Evolutionary conservation across 768 basidiomycete species (phyloP).

Genomic region (Amylocystis lapponica): DNA sequence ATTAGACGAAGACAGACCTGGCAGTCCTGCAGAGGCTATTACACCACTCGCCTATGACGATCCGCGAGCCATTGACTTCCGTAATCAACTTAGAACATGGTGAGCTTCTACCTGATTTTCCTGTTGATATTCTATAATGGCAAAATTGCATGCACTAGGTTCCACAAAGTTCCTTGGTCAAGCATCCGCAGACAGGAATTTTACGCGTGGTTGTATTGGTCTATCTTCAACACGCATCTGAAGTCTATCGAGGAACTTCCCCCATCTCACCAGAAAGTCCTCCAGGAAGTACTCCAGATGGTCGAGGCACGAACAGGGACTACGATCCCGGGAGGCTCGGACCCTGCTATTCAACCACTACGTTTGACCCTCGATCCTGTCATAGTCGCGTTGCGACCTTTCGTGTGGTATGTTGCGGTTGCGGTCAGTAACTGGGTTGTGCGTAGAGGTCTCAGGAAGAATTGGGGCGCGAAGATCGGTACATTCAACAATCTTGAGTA

Average conservation of each 20-base stretch:
- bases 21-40: conserved; percentile 57
- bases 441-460: conserved; percentile 37
- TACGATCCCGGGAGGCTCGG: conserved; percentile 53
- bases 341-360: conserved; percentile 47
- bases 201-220: conserved; percentile 78
- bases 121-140: not conserved
- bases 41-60: conserved; percentile 55
- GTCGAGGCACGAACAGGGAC: conserved; percentile 71
- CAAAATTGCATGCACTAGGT: conserved; percentile 48
- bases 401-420: conserved; percentile 54
- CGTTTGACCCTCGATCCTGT: conserved; percentile 76
- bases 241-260: conserved; percentile 46
- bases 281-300: conserved; percentile 57
- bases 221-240: conserved; percentile 64
- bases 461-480: conserved; percentile 38
- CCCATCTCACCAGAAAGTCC: conserved; percentile 36
- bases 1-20: conserved; percentile 42
- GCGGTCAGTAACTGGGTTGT: conserved; percentile 42
- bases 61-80: conserved; percentile 68
- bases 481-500: conserved; percentile 67
- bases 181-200: conserved; percentile 58
- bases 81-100: conserved; percentile 59
- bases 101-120: conserved; percentile 10
- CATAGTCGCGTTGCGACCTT: conserved; percentile 62
- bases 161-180: conserved; percentile 70